These are phyloP conservation scores for Paratinospora sagittata DNA, from an alignment of 164 flowering plant species.

Conservation along the genomic window DNA sequence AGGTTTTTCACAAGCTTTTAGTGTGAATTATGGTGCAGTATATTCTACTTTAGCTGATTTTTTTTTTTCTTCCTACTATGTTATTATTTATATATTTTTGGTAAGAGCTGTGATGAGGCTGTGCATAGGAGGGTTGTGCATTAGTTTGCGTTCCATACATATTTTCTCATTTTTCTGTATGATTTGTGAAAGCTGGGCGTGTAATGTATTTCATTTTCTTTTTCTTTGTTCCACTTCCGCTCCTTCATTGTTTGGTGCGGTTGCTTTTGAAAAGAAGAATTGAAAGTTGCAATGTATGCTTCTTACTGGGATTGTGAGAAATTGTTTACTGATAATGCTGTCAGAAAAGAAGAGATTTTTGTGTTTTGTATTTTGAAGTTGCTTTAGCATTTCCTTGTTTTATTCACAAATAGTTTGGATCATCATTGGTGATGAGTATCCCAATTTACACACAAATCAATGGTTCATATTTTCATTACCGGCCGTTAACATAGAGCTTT, in stretches of 20 bases:
- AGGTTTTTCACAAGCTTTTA: constrained; percentile 5
- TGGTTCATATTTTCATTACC: too few relatives aligned
- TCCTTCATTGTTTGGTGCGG: neutral
- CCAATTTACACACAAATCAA: too few relatives aligned
- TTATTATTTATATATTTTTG: constrained; percentile 1
- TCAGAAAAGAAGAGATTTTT: neutral
- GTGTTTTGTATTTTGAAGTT: too few relatives aligned
- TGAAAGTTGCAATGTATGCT: neutral
- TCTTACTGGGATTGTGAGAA: neutral
- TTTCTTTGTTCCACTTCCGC: neutral
- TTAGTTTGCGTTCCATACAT: neutral
- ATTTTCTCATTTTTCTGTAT: neutral
- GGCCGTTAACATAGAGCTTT: too few relatives aligned
- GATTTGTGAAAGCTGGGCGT: neutral
- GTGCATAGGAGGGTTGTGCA: neutral
- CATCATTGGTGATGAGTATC: too few relatives aligned
- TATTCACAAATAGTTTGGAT: too few relatives aligned
- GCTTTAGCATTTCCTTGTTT: too few relatives aligned
- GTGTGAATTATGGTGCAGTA: neutral
- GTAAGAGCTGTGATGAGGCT: constrained; percentile 4
- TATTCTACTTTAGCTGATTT: constrained; percentile 8
- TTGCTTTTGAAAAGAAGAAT: neutral
- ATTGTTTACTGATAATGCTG: neutral
- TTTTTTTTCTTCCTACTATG: neutral
- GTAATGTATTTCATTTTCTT: neutral